Base-by-base conservation (phyloP, 305 asterid genomes). In the Solanum hybrid region DNA sequence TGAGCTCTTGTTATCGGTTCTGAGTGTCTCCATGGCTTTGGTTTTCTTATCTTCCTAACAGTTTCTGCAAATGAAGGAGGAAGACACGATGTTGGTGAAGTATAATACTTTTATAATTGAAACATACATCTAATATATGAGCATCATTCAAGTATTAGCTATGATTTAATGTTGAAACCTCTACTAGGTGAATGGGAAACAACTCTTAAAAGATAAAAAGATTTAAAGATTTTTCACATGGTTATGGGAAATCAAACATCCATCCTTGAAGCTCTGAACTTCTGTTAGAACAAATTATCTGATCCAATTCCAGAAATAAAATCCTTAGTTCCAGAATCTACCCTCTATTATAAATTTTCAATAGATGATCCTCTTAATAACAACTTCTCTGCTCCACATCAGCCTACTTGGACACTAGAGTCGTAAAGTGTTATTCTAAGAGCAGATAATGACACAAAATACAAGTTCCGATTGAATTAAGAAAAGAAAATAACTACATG, bases 21-120 rank as follows among this genome's bases (percentile, higher is more conserved):
- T 60, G 98, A 95, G 91, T 97, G 99, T 89, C 94, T 95, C 98
- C 99, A 96, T 22, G 98, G 93, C 89, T 94, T 96, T 35, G 99
- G 99, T 92, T 96, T 97, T 90, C 95, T 93, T 15, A 97, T 89
- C 92, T 91, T 92, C 84, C 90, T 95, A 8, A 26, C 93, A 75
- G 78, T 79, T 89, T 94, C 97, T 96, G 94, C 87, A 88, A 66
- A n/a, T 37, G 13, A 5, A 29, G 35, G 35, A 36, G 51, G 31
- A 76, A 88, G 34, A 42, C n/a, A 56, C 15, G 37, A 29, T 78
- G 75, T 29, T 11, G 22, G 56, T 35, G 34, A 78, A 78, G 9
- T 35, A 29, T 9, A 77, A 32, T n/a, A 88, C 24, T 31, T 60
- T 19, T 51, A 31, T 17, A 87, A 87, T 17, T 29, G 73, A 29